Evolutionary conservation across 257 asterid species (phyloP).

Genomic region (Solanum medicagineum): DNA sequence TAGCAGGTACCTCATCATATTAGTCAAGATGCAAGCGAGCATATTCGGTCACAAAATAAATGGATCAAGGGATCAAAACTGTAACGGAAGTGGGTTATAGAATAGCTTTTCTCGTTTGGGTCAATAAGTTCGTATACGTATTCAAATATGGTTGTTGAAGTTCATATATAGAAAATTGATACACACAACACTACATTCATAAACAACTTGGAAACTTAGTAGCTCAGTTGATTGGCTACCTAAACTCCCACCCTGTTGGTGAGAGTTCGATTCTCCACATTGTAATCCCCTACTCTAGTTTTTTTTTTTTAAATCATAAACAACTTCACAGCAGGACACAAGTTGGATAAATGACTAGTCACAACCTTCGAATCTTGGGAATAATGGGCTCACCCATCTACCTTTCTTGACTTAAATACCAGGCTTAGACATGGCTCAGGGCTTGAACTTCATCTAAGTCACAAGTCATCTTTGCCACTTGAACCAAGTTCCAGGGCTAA

Average conservation of each 20-base stretch:
- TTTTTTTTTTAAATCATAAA: not conserved
- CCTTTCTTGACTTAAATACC: not conserved
- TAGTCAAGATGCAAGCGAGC: not conserved
- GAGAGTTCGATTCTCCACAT: too few species aligned
- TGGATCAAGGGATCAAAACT: not conserved
- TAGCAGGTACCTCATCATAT: not conserved
- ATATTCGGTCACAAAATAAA: not conserved
- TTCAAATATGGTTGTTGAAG: not conserved
- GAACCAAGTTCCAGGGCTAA: not conserved
- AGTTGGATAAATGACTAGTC: not conserved
- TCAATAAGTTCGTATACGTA: not conserved
- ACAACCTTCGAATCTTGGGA: not conserved
- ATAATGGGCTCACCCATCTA: not conserved
- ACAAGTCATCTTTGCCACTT: not conserved
- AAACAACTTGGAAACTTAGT: too few species aligned
- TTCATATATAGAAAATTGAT: not conserved
- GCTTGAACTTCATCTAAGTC: not conserved
- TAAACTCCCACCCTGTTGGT: too few species aligned
- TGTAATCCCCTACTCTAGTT: too few species aligned
- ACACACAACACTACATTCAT: not conserved
- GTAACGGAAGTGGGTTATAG: not conserved
- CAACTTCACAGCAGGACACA: not conserved
- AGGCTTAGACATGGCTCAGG: not conserved
- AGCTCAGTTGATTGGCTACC: too few species aligned
- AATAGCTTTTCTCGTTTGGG: not conserved